Evolutionary conservation across 768 basidiomycete species (phyloP).

Genomic region (Hericium alpestre): DNA sequence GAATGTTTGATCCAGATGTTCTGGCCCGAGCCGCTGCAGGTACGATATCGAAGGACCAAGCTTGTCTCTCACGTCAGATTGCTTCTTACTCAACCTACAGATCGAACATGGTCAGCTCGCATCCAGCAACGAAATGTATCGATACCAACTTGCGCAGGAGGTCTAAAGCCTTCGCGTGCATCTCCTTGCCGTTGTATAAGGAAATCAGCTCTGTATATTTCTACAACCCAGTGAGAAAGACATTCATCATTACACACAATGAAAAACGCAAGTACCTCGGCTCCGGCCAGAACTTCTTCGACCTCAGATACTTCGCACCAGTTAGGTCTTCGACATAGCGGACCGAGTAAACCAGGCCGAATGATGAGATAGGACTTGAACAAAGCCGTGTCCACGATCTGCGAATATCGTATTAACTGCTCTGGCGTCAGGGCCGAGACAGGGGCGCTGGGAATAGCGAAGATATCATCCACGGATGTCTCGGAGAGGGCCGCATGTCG

Average conservation of each 20-base stretch:
- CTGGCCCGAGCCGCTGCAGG: slow-evolving; percentile 80
- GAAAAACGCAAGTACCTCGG: slow-evolving; percentile 45
- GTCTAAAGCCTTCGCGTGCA: slow-evolving; percentile 81
- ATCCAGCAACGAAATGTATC: background rate
- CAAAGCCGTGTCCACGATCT: slow-evolving; percentile 89
- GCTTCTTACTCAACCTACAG: slow-evolving; percentile 68
- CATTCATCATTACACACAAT: background rate
- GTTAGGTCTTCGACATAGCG: slow-evolving; percentile 82
- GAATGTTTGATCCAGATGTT: slow-evolving; percentile 75
- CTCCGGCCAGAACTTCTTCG: slow-evolving; percentile 72
- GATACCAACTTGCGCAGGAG: slow-evolving; percentile 73
- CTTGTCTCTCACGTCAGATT: slow-evolving; percentile 68
- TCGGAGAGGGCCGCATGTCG: slow-evolving; percentile 61
- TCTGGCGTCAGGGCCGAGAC: slow-evolving; percentile 66
- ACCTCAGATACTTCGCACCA: slow-evolving; percentile 97
- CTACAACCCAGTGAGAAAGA: slow-evolving; percentile 28
- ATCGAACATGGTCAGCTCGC: background rate
- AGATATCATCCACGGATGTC: slow-evolving; percentile 63
- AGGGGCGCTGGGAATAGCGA: slow-evolving; percentile 66
- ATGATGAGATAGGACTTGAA: slow-evolving; percentile 87
- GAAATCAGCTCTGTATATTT: slow-evolving; percentile 87
- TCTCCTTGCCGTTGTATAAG: slow-evolving; percentile 88
- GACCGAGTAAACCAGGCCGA: slow-evolving; percentile 70
- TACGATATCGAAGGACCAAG: slow-evolving; percentile 79
- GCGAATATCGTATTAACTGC: slow-evolving; percentile 79